Conservation (phyloP, 768 basidiomycete genomes). For the Psilocybe sp. region DNA sequence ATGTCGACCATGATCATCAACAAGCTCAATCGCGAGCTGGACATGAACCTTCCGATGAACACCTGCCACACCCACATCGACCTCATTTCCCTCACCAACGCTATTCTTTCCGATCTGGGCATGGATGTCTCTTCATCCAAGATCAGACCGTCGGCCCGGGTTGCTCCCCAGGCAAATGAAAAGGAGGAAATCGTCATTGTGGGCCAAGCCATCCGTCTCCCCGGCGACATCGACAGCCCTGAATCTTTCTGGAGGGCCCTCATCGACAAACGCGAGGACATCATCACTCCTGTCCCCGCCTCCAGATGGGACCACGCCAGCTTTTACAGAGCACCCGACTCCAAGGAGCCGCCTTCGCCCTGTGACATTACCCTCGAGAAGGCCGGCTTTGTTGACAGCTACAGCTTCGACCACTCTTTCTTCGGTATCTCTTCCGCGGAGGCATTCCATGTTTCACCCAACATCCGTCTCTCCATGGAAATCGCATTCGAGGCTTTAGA, state of each 20-base stretch:
- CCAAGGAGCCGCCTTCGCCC: slow-evolving; percentile 19
- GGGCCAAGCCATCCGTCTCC: slow-evolving; percentile 32
- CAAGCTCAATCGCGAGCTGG: slow-evolving; percentile 23
- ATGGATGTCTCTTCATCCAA: slow-evolving; percentile 14
- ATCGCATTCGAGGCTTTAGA: slow-evolving; percentile 34
- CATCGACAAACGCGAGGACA: slow-evolving; percentile 26
- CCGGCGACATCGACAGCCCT: slow-evolving; percentile 28
- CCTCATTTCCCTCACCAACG: slow-evolving; percentile 22
- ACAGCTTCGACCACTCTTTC: slow-evolving; percentile 31
- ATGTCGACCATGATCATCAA: slow-evolving; percentile 30
- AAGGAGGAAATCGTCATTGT: slow-evolving; percentile 34
- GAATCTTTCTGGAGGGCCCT: slow-evolving; percentile 31
- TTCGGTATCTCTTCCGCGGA: slow-evolving; percentile 34
- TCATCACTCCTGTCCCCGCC: slow-evolving; percentile 25
- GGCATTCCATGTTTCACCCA: slow-evolving; percentile 28
- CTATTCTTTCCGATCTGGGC: slow-evolving; percentile 20
- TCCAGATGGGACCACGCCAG: slow-evolving; percentile 35
- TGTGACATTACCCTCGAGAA: slow-evolving; percentile 29
- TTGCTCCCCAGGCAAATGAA: slow-evolving; percentile 6
- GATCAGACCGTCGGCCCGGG: slow-evolving; percentile 9
- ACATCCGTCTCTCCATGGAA: slow-evolving; percentile 30
- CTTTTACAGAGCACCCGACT: slow-evolving; percentile 24
- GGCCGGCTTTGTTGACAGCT: slow-evolving; percentile 30
- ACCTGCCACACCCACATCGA: slow-evolving; percentile 32
- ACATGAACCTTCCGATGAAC: slow-evolving; percentile 27